Base-by-base conservation (phyloP, 108 stramenopile genomes). In the Conticribra weissflogii region DNA sequence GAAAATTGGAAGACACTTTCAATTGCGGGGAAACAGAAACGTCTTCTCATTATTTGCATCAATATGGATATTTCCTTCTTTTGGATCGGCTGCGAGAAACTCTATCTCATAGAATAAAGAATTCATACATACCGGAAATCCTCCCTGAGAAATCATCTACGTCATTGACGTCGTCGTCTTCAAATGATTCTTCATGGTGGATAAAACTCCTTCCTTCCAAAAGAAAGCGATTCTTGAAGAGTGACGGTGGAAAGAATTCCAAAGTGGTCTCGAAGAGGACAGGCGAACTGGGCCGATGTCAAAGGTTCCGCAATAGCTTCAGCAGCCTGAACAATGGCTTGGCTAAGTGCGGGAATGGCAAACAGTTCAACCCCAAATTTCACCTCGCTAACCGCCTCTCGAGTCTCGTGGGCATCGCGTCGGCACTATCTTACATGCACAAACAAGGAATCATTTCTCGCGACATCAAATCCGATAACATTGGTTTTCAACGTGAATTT, bases 381-480 rank as follows among this genome's bases (percentile, higher is more conserved):
- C 46, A 71, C 21, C 47, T 72, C 16, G 71, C 61, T 3, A 3
- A 32, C 22, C 60, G 71, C 14, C 71, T 72, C 0, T 31, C 52
- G 27, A 49, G 32, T 21, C 52, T 72, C 30, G 52, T 53, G 49
- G 32, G 34, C 61, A 44, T 72, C 30, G 71, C 61, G 17, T 70
- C 68, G 17, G 74, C 68, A 17, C 59, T 76, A 0, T 47, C n/a
- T n/a, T n/a, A n/a, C 51, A 18, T 76, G 63, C 31, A 17, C 70
- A 0, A 68, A 76, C 48, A 51, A 70, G 1, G 60, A 76, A 27
- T 85, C 47, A 41, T 88, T 0, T 83, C 66, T 54, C 77, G 88
- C 0, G 88, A 88, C 68, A 55, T 88, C 30, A 88, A 88, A 47
- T 85, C 87, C 12, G 85, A 84, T 34, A 88, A 88, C 54, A 79